Evolutionary conservation across 2,329 filamentous ascomycete species (phyloP), one percentile per base, ranked within the genome.

Genomic region (Cladophialophora yegresii): DNA sequence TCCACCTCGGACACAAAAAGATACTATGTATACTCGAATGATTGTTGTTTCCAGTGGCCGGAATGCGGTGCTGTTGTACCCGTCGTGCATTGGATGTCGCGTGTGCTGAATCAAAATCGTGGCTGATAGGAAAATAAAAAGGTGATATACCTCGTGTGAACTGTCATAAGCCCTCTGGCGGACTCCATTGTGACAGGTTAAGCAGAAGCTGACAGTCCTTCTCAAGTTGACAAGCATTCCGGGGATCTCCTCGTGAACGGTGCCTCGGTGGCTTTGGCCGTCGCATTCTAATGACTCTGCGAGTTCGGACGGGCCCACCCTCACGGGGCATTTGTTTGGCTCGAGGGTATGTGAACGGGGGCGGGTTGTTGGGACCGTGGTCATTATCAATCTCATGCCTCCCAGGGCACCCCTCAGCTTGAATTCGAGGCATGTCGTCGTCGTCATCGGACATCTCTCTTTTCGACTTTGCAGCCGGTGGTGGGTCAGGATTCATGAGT

Each of bases 401-500:
- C 7, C 28, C 28, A 6, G 3, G 45, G n/a, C 26, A 6, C 5
- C 26, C 30, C 26, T 26, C 20, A 12, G 51, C 57, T 13, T 36
- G 45, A 13, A 53, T 53, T 4, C 26, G 20, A 28, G 47, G 20
- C 45, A 51, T 13, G 5, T 16, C 28, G 23, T 61, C 58, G 16
- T 12, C n/a, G 23, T 61, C 58, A 9, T 54, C 23, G 5, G 58
- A 33, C 12, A 20, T 10, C 20, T 54, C 47, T n/a, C 50, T 54
- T 32, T 61, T 61, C 49, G 54, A 23, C 5, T 23, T 43, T 26
- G 49, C 20, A 22, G 58, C 26, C 16, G 58, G 36, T 13, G 9
- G 50, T 10, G 50, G 33, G 12, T 22, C 49, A 16, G 61, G 61
- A 32, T 63, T 63, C 61, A 63, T 63, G 20, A 63, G 55, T 36